A percentile compares a stretch with the other conserved stretches of the same genome.
Evolutionary conservation across 2,329 filamentous ascomycete species (phyloP).

Genomic region (Catunica adiposa): DNA sequence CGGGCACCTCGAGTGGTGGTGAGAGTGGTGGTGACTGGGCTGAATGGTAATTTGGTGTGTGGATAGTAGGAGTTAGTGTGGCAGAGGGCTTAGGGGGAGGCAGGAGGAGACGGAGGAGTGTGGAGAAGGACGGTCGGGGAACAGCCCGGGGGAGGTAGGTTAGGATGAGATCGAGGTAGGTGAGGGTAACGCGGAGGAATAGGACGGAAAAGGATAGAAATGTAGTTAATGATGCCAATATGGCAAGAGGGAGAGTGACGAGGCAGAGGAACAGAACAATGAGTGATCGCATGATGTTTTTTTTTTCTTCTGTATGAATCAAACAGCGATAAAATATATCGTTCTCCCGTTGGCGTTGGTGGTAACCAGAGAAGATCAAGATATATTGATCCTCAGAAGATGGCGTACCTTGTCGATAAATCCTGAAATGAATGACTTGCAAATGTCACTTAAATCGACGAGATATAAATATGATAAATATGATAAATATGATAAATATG

Average conservation of each 20-base stretch:
- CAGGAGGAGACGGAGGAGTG: not conserved
- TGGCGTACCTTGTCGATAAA: too few species aligned
- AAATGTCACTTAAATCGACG: too few species aligned
- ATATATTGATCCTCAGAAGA: too few species aligned
- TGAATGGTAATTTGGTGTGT: not conserved
- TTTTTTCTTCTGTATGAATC: not conserved
- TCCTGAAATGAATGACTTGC: too few species aligned
- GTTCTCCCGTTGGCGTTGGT: too few species aligned
- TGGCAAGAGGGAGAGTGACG: slow-evolving; percentile 44
- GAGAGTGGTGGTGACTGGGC: not conserved
- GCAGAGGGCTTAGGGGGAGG: slow-evolving; percentile 12
- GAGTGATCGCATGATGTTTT: slow-evolving; percentile 27
- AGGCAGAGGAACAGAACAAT: slow-evolving; percentile 46
- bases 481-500: too few species aligned
- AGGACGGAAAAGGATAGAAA: slow-evolving; percentile 44
- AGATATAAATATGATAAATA: too few species aligned
- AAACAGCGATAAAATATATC: not conserved
- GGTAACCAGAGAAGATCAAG: too few species aligned
- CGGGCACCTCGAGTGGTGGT: not conserved
- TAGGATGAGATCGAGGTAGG: slow-evolving; percentile 46
- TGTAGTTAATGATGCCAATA: slow-evolving; percentile 48
- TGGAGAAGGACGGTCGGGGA: slow-evolving; percentile 15
- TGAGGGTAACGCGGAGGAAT: slow-evolving; percentile 40
- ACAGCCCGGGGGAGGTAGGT: slow-evolving; percentile 39
- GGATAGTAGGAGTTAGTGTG: not conserved